These are phyloP conservation scores for Solanum sejunctum DNA, from an alignment of 257 asterid genomes.

Conservation along the genomic window DNA sequence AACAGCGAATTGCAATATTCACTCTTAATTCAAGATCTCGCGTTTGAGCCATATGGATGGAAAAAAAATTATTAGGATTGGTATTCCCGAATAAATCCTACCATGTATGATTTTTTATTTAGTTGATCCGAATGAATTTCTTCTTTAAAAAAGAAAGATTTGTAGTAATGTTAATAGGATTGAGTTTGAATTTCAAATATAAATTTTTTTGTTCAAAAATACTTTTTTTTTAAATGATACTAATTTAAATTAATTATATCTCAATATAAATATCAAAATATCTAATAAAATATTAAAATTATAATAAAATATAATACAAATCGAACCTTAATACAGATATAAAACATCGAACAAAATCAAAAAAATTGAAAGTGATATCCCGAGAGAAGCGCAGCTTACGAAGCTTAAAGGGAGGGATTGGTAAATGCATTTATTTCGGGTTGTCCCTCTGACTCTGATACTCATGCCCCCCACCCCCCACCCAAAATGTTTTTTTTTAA, in stretches of 20 bases:
- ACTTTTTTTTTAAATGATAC: not conserved
- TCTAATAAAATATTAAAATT: not conserved
- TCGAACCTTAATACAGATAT: not conserved
- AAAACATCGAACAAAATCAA: not conserved
- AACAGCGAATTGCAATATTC: no score
- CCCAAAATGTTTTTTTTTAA: not conserved
- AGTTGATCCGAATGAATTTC: no score
- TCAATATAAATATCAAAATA: not conserved
- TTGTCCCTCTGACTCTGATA: slow-evolving; percentile 67
- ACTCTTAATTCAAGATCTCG: no score
- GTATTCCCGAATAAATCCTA: no score
- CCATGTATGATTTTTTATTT: no score
- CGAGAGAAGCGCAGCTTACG: slow-evolving; percentile 76
- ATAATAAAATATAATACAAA: accelerated
- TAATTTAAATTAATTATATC: not conserved
- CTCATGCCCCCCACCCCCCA: not conserved
- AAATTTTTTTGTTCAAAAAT: not conserved
- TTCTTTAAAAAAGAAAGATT: not conserved
- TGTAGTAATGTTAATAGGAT: not conserved
- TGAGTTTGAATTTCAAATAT: not conserved
- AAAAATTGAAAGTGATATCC: slow-evolving; percentile 53
- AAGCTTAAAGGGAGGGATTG: slow-evolving; percentile 20
- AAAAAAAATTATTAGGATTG: no score
- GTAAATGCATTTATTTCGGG: slow-evolving; percentile 92
- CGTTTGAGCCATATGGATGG: no score